Base-by-base conservation (phyloP, 1,139 yeast species). In the Blastobotrys ciferrii region DNA sequence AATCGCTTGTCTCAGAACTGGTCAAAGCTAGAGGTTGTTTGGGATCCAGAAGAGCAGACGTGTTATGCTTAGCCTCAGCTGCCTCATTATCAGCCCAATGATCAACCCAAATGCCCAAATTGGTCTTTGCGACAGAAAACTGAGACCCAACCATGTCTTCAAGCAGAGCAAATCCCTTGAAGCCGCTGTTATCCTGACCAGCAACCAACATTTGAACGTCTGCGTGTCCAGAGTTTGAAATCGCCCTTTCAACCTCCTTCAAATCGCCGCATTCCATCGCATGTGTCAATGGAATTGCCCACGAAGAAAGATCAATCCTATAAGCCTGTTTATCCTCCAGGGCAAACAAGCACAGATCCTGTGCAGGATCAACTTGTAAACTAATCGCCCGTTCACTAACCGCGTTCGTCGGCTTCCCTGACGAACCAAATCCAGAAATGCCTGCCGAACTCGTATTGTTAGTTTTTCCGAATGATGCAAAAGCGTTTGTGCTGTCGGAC, bases 211-310 rank as follows among this genome's bases (percentile, higher is more conserved):
- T 38, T 3, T 25, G 37, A 4, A 47, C 35, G 2, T 32, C 45
- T 1, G 45, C 15, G 3, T 28, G 45, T 4, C 28, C 23, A 9
- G 44, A 31, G 11, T 41, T 32, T 5, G 14, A 13, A 15, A 46
- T 30, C 9, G 36, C 46, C 7, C 14, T 18, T 9, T 45, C 36
- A 3, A 50, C 53, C n/a, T 42, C 42, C 3, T 31, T 32, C 18
- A 43, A 15, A 25, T 42, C 45, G 5, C 53, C 53, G 18, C 46
- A 13, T 40, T 65, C 64, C 9, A 66, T 51, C 1, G 56, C 55
- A 2, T 56, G 56, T 1, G 62, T 65, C 57, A 49, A 56, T 13
- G 56, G 53, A 7, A 48, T 33, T 7, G 60, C 54, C 64, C 64
- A 61, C 17, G 56, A 49, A 3, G 59, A 50, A 6, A 59, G 36